These are phyloP conservation scores for Zopfochytrium polystomum DNA, from an alignment of 371 early-diverging fungal species.

Conservation along the genomic window DNA sequence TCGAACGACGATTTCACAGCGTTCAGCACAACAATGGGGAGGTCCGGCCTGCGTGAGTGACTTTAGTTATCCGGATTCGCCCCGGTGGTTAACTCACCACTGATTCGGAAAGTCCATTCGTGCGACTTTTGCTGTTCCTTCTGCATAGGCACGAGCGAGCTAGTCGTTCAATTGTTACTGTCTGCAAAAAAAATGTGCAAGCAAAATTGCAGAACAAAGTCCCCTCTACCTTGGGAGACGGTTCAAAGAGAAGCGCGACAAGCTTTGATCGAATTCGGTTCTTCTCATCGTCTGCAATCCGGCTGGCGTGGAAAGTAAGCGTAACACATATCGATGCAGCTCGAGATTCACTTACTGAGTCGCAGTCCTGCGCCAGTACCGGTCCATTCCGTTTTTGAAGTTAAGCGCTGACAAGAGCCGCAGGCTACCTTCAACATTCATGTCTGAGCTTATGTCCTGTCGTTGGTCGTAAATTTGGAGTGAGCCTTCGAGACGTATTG, in stretches of 20 bases:
- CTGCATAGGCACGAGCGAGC: slow-evolving; percentile 70
- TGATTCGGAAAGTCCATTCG: slow-evolving; percentile 77
- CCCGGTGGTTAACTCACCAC: slow-evolving; percentile 66
- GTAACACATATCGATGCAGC: too few relatives aligned
- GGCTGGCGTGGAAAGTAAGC: slow-evolving; percentile 48
- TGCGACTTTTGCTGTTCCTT: slow-evolving; percentile 72
- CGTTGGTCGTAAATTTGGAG: too few relatives aligned
- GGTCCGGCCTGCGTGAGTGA: too few relatives aligned
- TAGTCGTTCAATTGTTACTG: too few relatives aligned
- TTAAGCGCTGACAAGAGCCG: slow-evolving; percentile 77
- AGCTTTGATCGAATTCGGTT: slow-evolving; percentile 58
- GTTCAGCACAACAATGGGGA: too few relatives aligned
- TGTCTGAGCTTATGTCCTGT: slow-evolving; percentile 78
- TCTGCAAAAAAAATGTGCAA: too few relatives aligned
- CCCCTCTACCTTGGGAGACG: slow-evolving; percentile 65
- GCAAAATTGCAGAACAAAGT: too few relatives aligned
- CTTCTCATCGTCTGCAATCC: slow-evolving; percentile 68
- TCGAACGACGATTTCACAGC: too few relatives aligned
- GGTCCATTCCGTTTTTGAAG: slow-evolving; percentile 85
- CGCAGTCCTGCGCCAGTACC: slow-evolving; percentile 84
- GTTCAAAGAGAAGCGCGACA: slow-evolving; percentile 62
- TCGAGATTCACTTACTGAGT: too few relatives aligned
- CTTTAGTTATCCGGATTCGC: too few relatives aligned
- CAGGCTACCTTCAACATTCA: slow-evolving; percentile 57
- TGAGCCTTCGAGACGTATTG: too few relatives aligned